Evolutionary conservation across 1,139 yeast species (phyloP).

Genomic region (Protomyces pachydermus): DNA sequence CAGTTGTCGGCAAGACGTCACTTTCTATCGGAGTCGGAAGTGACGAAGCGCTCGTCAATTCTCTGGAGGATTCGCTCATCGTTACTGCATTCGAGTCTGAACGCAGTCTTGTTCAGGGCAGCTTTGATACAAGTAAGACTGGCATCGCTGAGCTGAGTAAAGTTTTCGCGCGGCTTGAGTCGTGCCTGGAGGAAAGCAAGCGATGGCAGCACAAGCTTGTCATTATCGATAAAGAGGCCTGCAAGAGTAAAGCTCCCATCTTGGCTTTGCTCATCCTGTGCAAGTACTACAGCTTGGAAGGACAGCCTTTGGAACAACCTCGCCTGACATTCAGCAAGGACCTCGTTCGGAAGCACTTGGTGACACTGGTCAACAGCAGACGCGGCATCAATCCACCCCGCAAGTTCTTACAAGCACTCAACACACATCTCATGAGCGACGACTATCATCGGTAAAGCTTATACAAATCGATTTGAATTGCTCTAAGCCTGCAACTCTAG

Average conservation of each 20-base stretch:
- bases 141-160: background rate
- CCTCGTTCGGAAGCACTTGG: conserved; percentile 54
- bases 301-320: conserved; percentile 38
- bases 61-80: background rate
- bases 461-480: too few relatives aligned
- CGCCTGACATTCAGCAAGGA: conserved; percentile 38
- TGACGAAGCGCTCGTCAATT: background rate
- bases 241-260: conserved; percentile 53
- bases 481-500: too few relatives aligned
- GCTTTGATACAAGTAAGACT: background rate
- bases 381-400: conserved; percentile 67
- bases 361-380: conserved; percentile 44
- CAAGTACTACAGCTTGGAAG: conserved; percentile 45
- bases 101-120: background rate
- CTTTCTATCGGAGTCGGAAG: background rate
- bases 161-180: conserved; percentile 6
- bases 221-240: conserved; percentile 53
- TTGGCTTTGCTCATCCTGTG: conserved; percentile 50
- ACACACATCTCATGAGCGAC: conserved; percentile 41
- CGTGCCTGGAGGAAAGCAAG: background rate
- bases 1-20: background rate
- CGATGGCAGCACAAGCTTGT: conserved; percentile 26
- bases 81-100: background rate
- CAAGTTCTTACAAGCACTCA: conserved; percentile 65
- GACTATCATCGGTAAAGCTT: conserved; percentile 28